Evolutionary conservation across 768 basidiomycete genomes (phyloP).

Genomic region (Leucosporidium creatinivorum): DNA sequence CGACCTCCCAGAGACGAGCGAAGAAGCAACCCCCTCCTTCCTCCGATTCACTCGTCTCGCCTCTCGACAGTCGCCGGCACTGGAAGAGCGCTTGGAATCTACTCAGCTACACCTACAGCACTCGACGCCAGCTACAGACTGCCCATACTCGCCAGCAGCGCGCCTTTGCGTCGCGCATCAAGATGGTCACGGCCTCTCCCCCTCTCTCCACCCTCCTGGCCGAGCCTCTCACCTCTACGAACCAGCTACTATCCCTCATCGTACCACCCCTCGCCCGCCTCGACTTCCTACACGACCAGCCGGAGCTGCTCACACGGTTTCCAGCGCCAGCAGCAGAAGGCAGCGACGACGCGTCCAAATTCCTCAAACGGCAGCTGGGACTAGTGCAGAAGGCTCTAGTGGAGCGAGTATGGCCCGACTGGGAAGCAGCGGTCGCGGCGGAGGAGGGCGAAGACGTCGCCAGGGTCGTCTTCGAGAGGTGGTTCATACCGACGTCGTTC

Average conservation of each 20-base stretch:
- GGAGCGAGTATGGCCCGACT: slow-evolving; percentile 29
- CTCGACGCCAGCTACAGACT: no score
- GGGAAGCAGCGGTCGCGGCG: slow-evolving; percentile 14
- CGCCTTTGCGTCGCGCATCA: no score
- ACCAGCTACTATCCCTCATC: slow-evolving; percentile 15
- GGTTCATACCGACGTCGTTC: slow-evolving; percentile 9
- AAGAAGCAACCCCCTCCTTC: no score
- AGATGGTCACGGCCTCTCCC: neutral
- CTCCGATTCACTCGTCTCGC: no score
- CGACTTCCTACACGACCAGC: slow-evolving; percentile 10
- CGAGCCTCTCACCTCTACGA: slow-evolving; percentile 4
- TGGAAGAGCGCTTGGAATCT: no score
- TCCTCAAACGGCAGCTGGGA: slow-evolving; percentile 23
- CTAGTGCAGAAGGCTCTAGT: slow-evolving; percentile 26
- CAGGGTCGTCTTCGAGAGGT: slow-evolving; percentile 11
- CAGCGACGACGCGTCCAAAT: neutral
- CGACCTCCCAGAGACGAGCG: no score
- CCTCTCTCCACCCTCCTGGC: slow-evolving; percentile 5
- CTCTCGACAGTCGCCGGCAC: no score
- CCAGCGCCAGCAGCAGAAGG: neutral
- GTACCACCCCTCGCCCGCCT: slow-evolving; percentile 16
- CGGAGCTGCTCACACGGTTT: neutral
- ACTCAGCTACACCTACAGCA: no score
- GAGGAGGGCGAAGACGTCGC: slow-evolving; percentile 1
- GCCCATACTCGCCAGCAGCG: no score